These are phyloP conservation scores for Elsinoe necatrix DNA, from an alignment of 2,329 filamentous ascomycete species.

Conservation along the genomic window DNA sequence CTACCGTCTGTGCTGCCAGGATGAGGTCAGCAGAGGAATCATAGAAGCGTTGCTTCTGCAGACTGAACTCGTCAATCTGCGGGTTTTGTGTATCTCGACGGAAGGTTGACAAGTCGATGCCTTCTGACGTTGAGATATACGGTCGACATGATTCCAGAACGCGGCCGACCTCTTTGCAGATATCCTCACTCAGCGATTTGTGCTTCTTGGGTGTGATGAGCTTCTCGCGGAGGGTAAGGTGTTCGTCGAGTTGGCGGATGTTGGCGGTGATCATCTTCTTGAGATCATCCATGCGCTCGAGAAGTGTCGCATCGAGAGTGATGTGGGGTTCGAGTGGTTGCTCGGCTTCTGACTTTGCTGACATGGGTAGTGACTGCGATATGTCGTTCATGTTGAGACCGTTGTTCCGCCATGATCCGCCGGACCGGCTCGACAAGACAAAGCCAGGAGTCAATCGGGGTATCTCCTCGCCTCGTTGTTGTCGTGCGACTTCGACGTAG, in stretches of 20 bases:
- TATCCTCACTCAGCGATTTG: constrained; percentile 68
- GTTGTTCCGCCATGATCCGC: constrained; percentile 78
- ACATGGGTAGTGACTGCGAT: constrained; percentile 56
- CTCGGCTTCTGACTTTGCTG: constrained; percentile 80
- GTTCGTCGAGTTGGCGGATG: constrained; percentile 80
- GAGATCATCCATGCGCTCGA: constrained; percentile 78
- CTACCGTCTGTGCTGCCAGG: constrained; percentile 81
- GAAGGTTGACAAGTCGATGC: constrained; percentile 75
- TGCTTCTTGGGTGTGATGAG: constrained; percentile 72
- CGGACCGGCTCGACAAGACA: constrained; percentile 71
- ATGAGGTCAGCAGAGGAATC: constrained; percentile 87
- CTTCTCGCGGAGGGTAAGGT: constrained; percentile 67
- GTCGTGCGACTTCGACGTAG: constrained; percentile 89
- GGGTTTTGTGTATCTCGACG: constrained; percentile 73
- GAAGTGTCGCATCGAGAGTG: constrained; percentile 63
- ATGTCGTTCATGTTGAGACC: constrained; percentile 57
- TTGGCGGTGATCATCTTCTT: constrained; percentile 78
- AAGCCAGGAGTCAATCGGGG: constrained; percentile 91
- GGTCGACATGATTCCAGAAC: constrained; percentile 83
- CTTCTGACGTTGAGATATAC: constrained; percentile 85
- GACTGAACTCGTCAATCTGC: constrained; percentile 75
- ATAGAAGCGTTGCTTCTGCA: constrained; percentile 88
- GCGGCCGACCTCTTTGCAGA: constrained; percentile 69
- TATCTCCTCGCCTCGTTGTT: constrained; percentile 88
- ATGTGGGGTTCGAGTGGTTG: constrained; percentile 61